Conservation (phyloP, 2,329 filamentous ascomycete genomes). For the Epichloe sibirici region DNA sequence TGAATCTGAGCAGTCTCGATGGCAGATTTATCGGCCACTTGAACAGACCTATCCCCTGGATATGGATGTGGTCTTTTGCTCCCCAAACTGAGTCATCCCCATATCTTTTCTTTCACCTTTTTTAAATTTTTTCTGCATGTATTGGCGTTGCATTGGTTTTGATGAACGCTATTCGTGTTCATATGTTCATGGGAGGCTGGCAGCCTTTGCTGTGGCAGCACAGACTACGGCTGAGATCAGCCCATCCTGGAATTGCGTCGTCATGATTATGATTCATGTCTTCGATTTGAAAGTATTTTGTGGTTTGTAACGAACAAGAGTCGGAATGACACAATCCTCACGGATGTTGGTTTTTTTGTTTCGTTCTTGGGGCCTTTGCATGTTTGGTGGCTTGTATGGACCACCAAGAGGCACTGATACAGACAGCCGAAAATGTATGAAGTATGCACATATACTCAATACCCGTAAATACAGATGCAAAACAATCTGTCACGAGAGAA, state of each 20-base stretch:
- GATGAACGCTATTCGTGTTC: not conserved
- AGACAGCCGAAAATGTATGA: not conserved
- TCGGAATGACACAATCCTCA: not conserved
- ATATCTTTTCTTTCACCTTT: conserved; percentile 3
- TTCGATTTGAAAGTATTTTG: not conserved
- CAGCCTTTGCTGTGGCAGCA: not conserved
- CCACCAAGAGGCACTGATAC: not conserved
- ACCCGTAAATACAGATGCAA: not conserved
- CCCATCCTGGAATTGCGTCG: not conserved
- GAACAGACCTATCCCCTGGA: conserved; percentile 23
- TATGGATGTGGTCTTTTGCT: conserved; percentile 26
- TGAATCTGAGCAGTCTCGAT: conserved; percentile 18
- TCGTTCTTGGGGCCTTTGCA: not conserved
- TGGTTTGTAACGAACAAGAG: not conserved
- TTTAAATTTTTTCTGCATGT: conserved; percentile 9
- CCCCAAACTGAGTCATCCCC: conserved; percentile 9
- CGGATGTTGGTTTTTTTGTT: conserved; percentile 4
- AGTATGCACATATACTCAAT: not conserved
- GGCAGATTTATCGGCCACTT: conserved; percentile 25
- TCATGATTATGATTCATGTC: not conserved
- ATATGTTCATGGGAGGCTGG: not conserved
- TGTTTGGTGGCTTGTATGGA: not conserved
- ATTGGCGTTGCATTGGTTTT: conserved; percentile 8
- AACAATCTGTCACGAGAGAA: not conserved
- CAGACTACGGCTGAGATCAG: not conserved